Conservation (phyloP, 371 early-diverging fungal species). For the Gilbertella persicaria region DNA sequence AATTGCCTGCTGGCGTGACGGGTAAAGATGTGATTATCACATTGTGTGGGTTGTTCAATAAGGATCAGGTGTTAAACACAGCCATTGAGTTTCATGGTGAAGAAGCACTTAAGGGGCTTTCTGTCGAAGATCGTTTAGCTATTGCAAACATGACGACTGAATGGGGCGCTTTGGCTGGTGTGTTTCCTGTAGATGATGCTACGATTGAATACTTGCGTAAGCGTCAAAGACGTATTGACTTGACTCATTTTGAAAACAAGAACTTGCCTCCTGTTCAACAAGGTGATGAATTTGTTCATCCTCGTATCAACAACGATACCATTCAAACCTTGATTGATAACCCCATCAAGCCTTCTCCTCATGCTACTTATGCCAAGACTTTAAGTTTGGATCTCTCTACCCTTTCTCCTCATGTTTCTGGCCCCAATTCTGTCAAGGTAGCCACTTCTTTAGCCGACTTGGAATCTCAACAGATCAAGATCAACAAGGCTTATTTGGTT, state of each 20-base stretch:
- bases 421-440: conserved; percentile 94
- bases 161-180: conserved; percentile 97
- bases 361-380: conserved; percentile 82
- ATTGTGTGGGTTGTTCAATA: conserved; percentile 81
- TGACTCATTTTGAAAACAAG: conserved; percentile 55
- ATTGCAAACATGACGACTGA: conserved; percentile 98
- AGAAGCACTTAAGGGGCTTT: conserved; percentile 63
- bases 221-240: conserved; percentile 61
- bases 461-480: conserved; percentile 66
- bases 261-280: conserved; percentile 39
- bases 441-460: conserved; percentile 80
- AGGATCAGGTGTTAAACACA: conserved; percentile 92
- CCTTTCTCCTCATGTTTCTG: conserved; percentile 85
- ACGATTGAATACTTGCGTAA: conserved; percentile 74
- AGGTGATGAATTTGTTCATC: conserved; percentile 58
- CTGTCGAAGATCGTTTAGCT: conserved; percentile 89
- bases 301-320: conserved; percentile 70
- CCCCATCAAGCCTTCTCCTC: conserved; percentile 60
- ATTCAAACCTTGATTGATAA: conserved; percentile 59
- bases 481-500: conserved; percentile 95
- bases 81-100: conserved; percentile 91
- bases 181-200: conserved; percentile 88
- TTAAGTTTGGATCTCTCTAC: conserved; percentile 87
- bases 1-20: conserved; percentile 77
- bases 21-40: conserved; percentile 97